Evolutionary conservation across 371 early-diverging fungal species (phyloP), one percentile per base, ranked within the genome.

Genomic region (Blyttiomyces sp.): DNA sequence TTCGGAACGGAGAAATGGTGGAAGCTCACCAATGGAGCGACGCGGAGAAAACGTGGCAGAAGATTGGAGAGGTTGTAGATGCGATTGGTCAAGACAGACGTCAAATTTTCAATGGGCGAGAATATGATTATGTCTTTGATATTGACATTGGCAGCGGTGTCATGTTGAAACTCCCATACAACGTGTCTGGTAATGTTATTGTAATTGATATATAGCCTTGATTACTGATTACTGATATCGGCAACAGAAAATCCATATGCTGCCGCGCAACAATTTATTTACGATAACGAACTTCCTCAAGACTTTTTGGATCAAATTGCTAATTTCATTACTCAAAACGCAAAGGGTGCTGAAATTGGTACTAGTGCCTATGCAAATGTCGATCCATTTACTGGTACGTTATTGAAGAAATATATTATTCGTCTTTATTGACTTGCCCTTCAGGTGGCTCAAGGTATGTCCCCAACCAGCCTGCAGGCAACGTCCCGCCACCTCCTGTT

Each of bases 41-140:
- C 11, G 69, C 74, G 6, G 69, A 66, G n/a, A 76, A 75, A 30
- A 57, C 68, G 33, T 98, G 99, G 99, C 55, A 72, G 49, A 95
- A 95, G 70, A 83, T 97, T 51, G 99, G 99, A 4, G 89, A 92
- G 36, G 96, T 98, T 1, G 94, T 95, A 0, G 95, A 96, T 68
- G 88, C 93, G 1, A 87, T 87, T 27, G 93, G 90, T 0, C 75
- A 80, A 1, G 70, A 80, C 11, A 71, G 84, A 32, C 95, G 93
- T 66, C 86, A 90, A 64, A 63, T 86, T 4, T 88, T 84, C 69
- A 82, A 87, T 7, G 97, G 97, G 43, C 79, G 84, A 45, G 95
- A 96, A 63, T 98, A 97, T 66, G 99, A 98, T 68, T 94, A 91
- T 71, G 95, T 98, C 7, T 98, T 98, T 80, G 96, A 95, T 64